A percentile compares a stretch with the other conserved stretches of the same genome.
These are phyloP conservation scores for Styphnolobium japonicum DNA, from an alignment of 306 rosid species.

Conservation along the genomic window DNA sequence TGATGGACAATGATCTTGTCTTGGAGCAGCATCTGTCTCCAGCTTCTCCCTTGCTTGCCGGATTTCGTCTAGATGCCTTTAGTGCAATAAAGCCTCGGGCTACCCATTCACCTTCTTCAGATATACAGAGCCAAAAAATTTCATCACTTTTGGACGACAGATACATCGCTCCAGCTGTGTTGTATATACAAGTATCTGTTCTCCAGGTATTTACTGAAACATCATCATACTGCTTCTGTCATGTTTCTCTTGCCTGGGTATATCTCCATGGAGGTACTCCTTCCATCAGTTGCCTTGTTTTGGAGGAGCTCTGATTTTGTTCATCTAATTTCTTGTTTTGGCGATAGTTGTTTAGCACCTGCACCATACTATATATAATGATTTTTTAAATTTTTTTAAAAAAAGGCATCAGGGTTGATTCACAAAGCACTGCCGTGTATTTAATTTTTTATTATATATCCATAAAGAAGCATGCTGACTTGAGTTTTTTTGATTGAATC, in stretches of 20 bases:
- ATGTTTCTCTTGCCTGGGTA: constrained; percentile 18
- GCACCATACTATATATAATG: background rate
- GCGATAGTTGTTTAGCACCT: constrained; percentile 2
- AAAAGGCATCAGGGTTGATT: background rate
- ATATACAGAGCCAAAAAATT: constrained; percentile 39
- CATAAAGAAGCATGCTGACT: background rate
- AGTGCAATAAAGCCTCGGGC: constrained; percentile 87
- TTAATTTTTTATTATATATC: background rate
- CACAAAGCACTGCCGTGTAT: background rate
- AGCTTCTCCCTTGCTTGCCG: constrained; percentile 74
- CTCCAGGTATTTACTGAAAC: constrained; percentile 64
- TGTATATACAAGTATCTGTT: constrained; percentile 74
- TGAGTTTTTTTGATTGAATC: background rate
- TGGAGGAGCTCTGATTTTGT: background rate
- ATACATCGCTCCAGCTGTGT: constrained; percentile 80
- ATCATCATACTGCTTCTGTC: constrained; percentile 22
- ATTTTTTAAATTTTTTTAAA: background rate
- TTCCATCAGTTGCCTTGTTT: constrained; percentile 21
- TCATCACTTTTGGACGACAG: constrained; percentile 71
- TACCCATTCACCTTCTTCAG: constrained; percentile 77
- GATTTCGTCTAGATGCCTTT: constrained; percentile 90
- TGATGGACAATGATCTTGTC: constrained; percentile 66
- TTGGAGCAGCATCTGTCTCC: constrained; percentile 75
- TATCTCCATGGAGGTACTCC: constrained; percentile 7
- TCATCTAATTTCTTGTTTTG: background rate